Evolutionary conservation across 208 protist genomes (phyloP), one percentile per base, ranked within the genome.

Genomic region (Acanthamoeba triangularis): DNA sequence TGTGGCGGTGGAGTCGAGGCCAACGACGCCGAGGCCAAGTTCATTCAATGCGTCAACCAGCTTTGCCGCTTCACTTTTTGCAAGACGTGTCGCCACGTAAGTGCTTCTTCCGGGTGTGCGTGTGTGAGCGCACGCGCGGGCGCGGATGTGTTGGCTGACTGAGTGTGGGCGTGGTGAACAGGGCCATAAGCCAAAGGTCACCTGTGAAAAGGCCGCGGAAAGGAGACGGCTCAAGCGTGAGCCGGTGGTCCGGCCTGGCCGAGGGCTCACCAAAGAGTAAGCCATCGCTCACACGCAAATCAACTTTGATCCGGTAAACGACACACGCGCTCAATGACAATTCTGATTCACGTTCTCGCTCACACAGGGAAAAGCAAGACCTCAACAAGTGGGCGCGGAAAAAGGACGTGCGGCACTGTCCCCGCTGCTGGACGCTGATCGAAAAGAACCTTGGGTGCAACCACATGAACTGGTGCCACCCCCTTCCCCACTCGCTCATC

Each of bases 31-130:
- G 28, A 33, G 0, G 67, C 67, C 28, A 33, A 76, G 35, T 76
- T 76, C 67, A 76, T 76, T 20, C 67, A 76, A n/a, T 76, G 67
- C 67, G 33, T 76, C 67, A 76, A 76, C 35, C 67, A 8, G 67
- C 67, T 76, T 44, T 76, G 67, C 35, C 67, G 67, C 7, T 76
- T 76, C 35, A 76, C 67, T 0, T 76, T 76, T n/a, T 76, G 67
- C 35, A 76, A 76, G 35, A 44, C 11, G 23, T 76, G 67, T 20
- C 67, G 28, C 67, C 2, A 1, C 35, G 67, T 76, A 18, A 1
- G 67, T n/a, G 59, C 59, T 8, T 74, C 67, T 6, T 6, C n/a
- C 67, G 11, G 23, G 33, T 14, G 4, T 6, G 4, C 30, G 4
- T 5, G 14, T 37, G 25, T 37, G 3, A 23, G 11, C 13, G 3